Percentiles rank a stretch among this genome's conserved stretches.
These are phyloP conservation scores for Phytophthora lateralis DNA, from an alignment of 352 stramenopile genomes.

Conservation along the genomic window DNA sequence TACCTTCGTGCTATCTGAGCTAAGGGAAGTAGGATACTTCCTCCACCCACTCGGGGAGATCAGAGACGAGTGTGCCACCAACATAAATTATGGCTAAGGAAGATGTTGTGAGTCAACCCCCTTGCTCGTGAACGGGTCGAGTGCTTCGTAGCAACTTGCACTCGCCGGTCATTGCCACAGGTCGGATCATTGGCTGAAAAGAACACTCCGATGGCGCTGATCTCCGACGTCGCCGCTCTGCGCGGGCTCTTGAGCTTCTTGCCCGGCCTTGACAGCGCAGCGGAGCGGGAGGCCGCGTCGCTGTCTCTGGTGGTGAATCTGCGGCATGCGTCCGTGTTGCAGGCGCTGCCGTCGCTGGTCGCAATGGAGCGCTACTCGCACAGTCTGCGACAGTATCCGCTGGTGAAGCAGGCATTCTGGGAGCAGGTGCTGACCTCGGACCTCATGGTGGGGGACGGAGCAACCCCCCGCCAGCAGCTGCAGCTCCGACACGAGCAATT, in stretches of 20 bases:
- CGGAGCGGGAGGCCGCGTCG: conserved; percentile 24
- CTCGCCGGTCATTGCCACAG: no score
- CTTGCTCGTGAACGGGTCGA: no score
- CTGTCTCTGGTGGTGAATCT: conserved; percentile 40
- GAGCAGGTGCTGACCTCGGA: conserved; percentile 32
- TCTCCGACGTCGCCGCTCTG: conserved; percentile 18
- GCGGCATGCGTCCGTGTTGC: neutral
- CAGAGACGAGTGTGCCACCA: no score
- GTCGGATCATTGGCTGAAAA: neutral
- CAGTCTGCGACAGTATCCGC: conserved; percentile 33
- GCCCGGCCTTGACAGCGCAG: conserved; percentile 19
- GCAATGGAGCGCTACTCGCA: conserved; percentile 36
- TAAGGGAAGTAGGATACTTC: no score
- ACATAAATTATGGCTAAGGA: no score
- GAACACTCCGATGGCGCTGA: conserved; percentile 10
- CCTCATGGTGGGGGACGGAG: conserved; percentile 12
- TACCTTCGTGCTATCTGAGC: neutral
- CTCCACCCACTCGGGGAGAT: no score
- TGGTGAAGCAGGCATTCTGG: conserved; percentile 46
- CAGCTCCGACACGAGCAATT: conserved; percentile 31
- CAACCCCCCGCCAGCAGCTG: conserved; percentile 20
- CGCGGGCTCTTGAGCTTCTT: conserved; percentile 34
- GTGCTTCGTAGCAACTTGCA: no score
- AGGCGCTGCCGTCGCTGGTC: conserved; percentile 12
- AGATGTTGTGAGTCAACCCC: no score